Base-by-base conservation (phyloP, 2,329 filamentous ascomycete genomes). In the Rutstroemia sp. region DNA sequence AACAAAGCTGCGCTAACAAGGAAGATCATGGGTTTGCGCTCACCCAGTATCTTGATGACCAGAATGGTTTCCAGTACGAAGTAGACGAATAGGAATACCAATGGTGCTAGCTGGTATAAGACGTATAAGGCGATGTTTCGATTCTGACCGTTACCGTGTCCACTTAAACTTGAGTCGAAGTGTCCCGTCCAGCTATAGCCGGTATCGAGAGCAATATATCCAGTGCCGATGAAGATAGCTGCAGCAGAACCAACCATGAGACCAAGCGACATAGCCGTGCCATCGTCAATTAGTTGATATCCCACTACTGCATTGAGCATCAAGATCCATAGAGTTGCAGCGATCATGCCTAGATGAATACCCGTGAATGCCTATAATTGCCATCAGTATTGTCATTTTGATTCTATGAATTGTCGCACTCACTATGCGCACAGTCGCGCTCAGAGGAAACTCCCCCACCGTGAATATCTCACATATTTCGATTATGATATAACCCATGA, bases 401-500 rank as follows among this genome's bases (percentile, higher is more conserved):
- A 54, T 8, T 48, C 27, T 44, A 18, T 49, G 52, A 48, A 18
- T 50, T 34, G 21, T 49, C 41, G 47, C 47, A 76, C 85, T 62
- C 79, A 88, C 90, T 66, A 88, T 79, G 70, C 91, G 84, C 58
- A 89, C 87, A 50, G 74, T 82, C 52, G 78, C 74, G 63, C 81
- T 76, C 19, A 96, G 74, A 2, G 92, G 91, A 66, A 99, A 92
- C 30, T 86, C 88, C 64, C 94, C 94, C 38, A 97, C 85, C 0
- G 91, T 92, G 74, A 99, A 96, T 67, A 99, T 96, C 72, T 97
- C 94, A 74, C 92, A 96, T 67, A 99, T 88, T 66, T 88, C 85
- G 59, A 97, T 85, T 58, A 97, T 73, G 57, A 95, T 87, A 71
- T 90, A 99, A 51, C 88, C 86, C 44, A 89, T 61, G 51, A 99